Percentiles rank a stretch among this genome's conserved stretches.
Conservation (phyloP, 768 basidiomycete species). For the Sistotremastrum niveocremeum region DNA sequence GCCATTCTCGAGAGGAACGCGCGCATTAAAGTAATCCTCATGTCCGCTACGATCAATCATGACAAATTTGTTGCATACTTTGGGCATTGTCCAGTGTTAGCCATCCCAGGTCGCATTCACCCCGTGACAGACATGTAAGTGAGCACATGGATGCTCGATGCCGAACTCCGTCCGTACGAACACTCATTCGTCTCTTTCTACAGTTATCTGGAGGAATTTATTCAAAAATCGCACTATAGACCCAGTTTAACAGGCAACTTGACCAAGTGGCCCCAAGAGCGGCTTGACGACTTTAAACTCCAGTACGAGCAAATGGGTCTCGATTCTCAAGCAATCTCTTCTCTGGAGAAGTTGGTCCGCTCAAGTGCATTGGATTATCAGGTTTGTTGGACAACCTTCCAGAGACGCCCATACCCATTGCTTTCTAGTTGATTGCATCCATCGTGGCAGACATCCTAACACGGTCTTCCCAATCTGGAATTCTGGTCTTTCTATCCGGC, state of each 20-base stretch:
- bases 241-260: slow-evolving; percentile 23
- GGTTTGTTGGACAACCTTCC: slow-evolving; percentile 21
- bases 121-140: slow-evolving; percentile 64
- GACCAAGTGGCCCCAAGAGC: slow-evolving; percentile 31
- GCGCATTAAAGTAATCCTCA: slow-evolving; percentile 67
- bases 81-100: slow-evolving; percentile 60
- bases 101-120: slow-evolving; percentile 72
- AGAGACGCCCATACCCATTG: not conserved
- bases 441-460: slow-evolving; percentile 50
- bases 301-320: slow-evolving; percentile 26
- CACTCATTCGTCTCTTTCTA: slow-evolving; percentile 5
- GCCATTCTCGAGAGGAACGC: slow-evolving; percentile 54
- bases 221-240: slow-evolving; percentile 31
- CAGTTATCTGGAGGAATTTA: slow-evolving; percentile 75
- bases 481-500: slow-evolving; percentile 85
- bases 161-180: not conserved
- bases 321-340: slow-evolving; percentile 31
- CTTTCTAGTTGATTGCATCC: slow-evolving; percentile 45
- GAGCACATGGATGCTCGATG: not conserved
- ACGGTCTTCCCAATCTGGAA: slow-evolving; percentile 32
- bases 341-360: slow-evolving; percentile 46
- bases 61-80: slow-evolving; percentile 78
- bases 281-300: slow-evolving; percentile 35
- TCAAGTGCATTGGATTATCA: slow-evolving; percentile 63
- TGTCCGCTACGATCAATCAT: slow-evolving; percentile 95